Conservation (phyloP, 495 filamentous ascomycete genomes). For the Xeromyces bisporus region DNA sequence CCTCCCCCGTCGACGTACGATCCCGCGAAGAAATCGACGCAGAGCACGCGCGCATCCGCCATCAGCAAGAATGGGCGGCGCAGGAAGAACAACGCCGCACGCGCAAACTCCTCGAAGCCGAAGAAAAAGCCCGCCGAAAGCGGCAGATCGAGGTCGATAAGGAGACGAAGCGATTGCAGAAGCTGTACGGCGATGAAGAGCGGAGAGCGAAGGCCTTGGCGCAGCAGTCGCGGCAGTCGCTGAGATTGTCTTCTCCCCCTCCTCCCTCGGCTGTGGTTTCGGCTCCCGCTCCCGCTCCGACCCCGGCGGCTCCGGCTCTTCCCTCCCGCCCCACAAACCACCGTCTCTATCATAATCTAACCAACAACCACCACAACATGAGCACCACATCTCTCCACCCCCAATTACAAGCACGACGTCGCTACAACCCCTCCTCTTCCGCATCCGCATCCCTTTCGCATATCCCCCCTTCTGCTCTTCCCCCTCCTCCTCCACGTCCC, state of each 20-base stretch:
- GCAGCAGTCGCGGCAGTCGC: conserved; percentile 10
- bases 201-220: conserved; percentile 18
- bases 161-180: conserved; percentile 69
- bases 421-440: too few species aligned
- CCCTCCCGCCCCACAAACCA: conserved; percentile 7
- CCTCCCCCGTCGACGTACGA: conserved; percentile 24
- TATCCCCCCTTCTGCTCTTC: conserved; percentile 2
- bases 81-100: conserved; percentile 52
- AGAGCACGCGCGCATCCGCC: conserved; percentile 44
- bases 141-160: conserved; percentile 58
- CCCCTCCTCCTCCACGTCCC: too few species aligned
- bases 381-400: background rate
- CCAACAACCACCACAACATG: background rate
- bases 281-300: too few species aligned
- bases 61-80: conserved; percentile 36
- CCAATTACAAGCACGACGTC: background rate
- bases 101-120: conserved; percentile 60
- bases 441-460: conserved; percentile 2
- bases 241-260: conserved; percentile 11
- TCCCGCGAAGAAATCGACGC: conserved; percentile 43
- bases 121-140: conserved; percentile 48
- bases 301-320: conserved; percentile 12
- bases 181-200: conserved; percentile 48
- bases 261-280: too few species aligned
- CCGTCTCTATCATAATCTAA: too few species aligned